Evolutionary conservation across 805 yeast genomes (phyloP).

Genomic region (Ogataea nakhonphanomensis): DNA sequence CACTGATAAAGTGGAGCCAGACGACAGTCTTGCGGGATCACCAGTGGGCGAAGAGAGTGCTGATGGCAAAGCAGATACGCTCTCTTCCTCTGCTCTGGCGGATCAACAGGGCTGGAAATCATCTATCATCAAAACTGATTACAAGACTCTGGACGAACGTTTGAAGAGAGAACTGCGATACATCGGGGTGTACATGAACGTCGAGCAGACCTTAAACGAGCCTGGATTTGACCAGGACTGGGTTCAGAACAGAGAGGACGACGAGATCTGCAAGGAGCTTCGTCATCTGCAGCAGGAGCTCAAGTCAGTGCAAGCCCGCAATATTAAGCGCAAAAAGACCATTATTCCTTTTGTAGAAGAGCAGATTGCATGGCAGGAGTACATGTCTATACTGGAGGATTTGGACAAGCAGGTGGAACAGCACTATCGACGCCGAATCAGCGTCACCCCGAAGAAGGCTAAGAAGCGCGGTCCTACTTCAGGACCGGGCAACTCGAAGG

Average conservation of each 20-base stretch:
- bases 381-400: slow-evolving; percentile 83
- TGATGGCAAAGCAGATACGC: slow-evolving; percentile 5
- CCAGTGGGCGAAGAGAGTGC: slow-evolving; percentile 11
- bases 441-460: slow-evolving; percentile 62
- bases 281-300: slow-evolving; percentile 69
- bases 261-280: slow-evolving; percentile 84
- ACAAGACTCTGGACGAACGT: slow-evolving; percentile 80
- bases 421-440: slow-evolving; percentile 77
- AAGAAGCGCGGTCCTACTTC: slow-evolving; percentile 44
- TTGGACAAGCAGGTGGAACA: slow-evolving; percentile 96
- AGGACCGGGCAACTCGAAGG: slow-evolving; percentile 20
- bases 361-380: slow-evolving; percentile 94
- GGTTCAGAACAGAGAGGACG: slow-evolving; percentile 83
- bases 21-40: slow-evolving; percentile 20
- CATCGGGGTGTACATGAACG: slow-evolving; percentile 84
- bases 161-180: slow-evolving; percentile 82
- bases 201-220: slow-evolving; percentile 37
- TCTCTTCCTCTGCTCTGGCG: slow-evolving; percentile 28
- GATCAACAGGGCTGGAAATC: slow-evolving; percentile 49
- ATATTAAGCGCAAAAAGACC: slow-evolving; percentile 62
- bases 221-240: slow-evolving; percentile 55
- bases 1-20: slow-evolving; percentile 28
- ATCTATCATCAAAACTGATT: slow-evolving; percentile 53
- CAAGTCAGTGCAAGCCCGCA: slow-evolving; percentile 55
- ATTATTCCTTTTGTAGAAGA: slow-evolving; percentile 75